Conservation (phyloP, 2,329 filamentous ascomycete species). For the Cladorrhinum sp. region DNA sequence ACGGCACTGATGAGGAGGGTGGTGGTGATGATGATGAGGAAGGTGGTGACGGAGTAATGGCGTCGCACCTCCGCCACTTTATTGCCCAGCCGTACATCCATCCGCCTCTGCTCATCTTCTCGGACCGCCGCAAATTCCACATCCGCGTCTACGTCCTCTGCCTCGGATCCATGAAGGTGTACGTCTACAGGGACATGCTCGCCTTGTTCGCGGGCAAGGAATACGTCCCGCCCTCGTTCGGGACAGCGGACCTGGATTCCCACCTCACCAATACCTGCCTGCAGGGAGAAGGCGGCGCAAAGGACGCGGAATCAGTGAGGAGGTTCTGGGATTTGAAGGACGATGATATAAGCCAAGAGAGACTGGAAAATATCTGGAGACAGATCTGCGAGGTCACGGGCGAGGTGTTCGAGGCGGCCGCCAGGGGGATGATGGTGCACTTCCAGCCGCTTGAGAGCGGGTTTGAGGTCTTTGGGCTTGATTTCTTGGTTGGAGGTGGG, state of each 20-base stretch:
- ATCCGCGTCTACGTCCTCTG: slow-evolving; percentile 89
- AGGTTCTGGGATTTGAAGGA: slow-evolving; percentile 67
- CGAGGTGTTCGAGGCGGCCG: slow-evolving; percentile 83
- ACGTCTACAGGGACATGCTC: slow-evolving; percentile 88
- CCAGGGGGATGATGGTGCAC: slow-evolving; percentile 78
- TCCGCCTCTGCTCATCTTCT: slow-evolving; percentile 67
- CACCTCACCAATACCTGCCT: slow-evolving; percentile 97
- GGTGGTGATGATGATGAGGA: slow-evolving; percentile 33
- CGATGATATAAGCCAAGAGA: slow-evolving; percentile 28
- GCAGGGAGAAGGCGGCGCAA: slow-evolving; percentile 55
- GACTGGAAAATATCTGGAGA: slow-evolving; percentile 61
- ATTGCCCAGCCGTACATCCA: slow-evolving; percentile 94
- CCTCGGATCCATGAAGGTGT: slow-evolving; percentile 72
- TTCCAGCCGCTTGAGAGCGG: slow-evolving; percentile 86
- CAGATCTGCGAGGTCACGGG: slow-evolving; percentile 74
- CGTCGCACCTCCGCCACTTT: slow-evolving; percentile 92
- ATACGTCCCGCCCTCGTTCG: slow-evolving; percentile 59
- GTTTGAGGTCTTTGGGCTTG: slow-evolving; percentile 89
- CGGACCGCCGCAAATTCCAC: slow-evolving; percentile 84
- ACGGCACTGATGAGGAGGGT: slow-evolving; percentile 46
- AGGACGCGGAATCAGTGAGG: slow-evolving; percentile 66
- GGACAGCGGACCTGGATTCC: slow-evolving; percentile 57
- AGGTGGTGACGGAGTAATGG: slow-evolving; percentile 61
- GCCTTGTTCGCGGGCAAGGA: slow-evolving; percentile 80
- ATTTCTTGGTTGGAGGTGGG: slow-evolving; percentile 77